Evolutionary conservation across 805 yeast genomes (phyloP), one percentile per base, ranked within the genome.

Genomic region (Lipomyces sp.): DNA sequence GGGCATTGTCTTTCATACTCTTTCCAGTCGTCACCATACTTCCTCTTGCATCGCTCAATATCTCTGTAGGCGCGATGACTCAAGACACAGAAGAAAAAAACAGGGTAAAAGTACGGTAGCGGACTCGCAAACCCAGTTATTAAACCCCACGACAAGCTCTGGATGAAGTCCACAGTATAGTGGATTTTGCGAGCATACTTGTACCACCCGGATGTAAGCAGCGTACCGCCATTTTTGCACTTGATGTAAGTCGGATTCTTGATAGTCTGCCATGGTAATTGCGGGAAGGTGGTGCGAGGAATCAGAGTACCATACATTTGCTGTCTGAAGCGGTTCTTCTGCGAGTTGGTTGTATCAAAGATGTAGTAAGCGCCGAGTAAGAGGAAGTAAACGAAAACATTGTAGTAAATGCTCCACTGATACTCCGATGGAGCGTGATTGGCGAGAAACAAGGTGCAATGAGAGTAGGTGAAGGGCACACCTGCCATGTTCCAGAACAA

Each of bases 401-500:
- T 86, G 83, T 89, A 91, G 7, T 72, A 66, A 53, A 84, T 78
- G 5, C 94, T 84, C 90, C 94, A 87, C 57, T 83, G 78, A 80
- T 95, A 95, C 77, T 90, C 97, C 24, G 80, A 73, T 57, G 98
- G 98, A 65, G 90, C 84, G 79, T 91, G 97, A 80, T 87, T 87
- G 72, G 87, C 87, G 74, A 95, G 80, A 82, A 80, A 95, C 74
- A 95, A 82, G 10, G 97, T 90, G 78, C 96, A 89, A 76, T 92
- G 97, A 79, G 98, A 92, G 82, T 95, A 95, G 54, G 98, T 94
- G 86, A 88, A 95, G 59, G 99, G 99, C 53, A 95, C 99, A 74
- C 99, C 99, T 39, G 98, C 97, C 77, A 95, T 92, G 81, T 95
- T 95, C 99, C 99, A 95, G 84, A 95, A 95, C 73, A 93, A 87